These are phyloP conservation scores for Candida buenavistaensis DNA, from an alignment of 1,139 yeast species.

Conservation along the genomic window DNA sequence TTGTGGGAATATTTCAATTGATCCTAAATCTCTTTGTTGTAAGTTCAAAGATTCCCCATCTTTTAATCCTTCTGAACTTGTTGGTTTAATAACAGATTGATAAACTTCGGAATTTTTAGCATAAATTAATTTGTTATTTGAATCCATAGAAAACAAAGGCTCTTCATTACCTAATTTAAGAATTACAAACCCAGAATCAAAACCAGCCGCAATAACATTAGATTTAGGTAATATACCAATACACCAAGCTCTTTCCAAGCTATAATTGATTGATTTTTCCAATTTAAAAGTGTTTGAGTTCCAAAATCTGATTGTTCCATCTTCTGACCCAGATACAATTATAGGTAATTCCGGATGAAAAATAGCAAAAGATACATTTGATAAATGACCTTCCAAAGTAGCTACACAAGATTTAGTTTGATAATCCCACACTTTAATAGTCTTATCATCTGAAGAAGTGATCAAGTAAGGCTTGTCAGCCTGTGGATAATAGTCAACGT, in stretches of 20 bases:
- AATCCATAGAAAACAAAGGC: conserved; percentile 92
- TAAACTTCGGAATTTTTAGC: conserved; percentile 89
- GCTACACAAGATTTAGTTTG: conserved; percentile 97
- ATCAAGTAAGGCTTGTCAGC: conserved; percentile 95
- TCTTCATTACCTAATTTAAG: conserved; percentile 90
- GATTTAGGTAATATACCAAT: conserved; percentile 74
- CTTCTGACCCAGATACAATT: conserved; percentile 81
- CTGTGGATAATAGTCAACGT: conserved; percentile 94
- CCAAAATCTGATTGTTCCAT: conserved; percentile 79
- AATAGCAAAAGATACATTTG: conserved; percentile 93
- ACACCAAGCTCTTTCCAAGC: conserved; percentile 98
- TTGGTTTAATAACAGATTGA: conserved; percentile 76
- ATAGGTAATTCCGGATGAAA: conserved; percentile 96
- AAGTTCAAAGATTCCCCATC: conserved; percentile 82
- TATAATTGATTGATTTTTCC: conserved; percentile 87
- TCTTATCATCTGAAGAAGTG: conserved; percentile 89
- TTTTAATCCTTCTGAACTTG: conserved; percentile 58
- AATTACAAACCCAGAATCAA: conserved; percentile 89
- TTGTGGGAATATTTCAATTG: conserved; percentile 90
- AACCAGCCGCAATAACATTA: conserved; percentile 86
- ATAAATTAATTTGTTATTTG: conserved; percentile 87
- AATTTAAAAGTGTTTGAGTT: conserved; percentile 77
- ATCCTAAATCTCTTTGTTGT: conserved; percentile 84
- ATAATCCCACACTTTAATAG: conserved; percentile 94
- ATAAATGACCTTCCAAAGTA: conserved; percentile 87